A percentile compares a stretch with the other conserved stretches of the same genome.
Evolutionary conservation across 2,329 filamentous ascomycete species (phyloP).

Genomic region (Colletotrichum scovillei): DNA sequence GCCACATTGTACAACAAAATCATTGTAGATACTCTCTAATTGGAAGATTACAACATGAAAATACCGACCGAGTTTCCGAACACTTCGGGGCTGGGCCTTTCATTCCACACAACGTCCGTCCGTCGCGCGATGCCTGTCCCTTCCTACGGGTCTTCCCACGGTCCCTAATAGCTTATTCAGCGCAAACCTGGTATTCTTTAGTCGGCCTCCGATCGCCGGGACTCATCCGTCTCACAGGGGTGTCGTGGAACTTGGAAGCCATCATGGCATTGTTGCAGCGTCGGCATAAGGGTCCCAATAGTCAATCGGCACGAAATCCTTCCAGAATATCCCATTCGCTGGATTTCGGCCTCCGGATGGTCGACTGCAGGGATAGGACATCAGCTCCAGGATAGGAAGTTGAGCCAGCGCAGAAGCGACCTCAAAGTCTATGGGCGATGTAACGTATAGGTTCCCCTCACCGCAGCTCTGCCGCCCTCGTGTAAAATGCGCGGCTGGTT

Average conservation of each 20-base stretch:
- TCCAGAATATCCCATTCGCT: background rate
- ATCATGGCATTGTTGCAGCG: background rate
- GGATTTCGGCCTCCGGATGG: background rate
- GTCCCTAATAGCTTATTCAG: background rate
- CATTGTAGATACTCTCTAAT: background rate
- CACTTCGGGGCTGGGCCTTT: background rate
- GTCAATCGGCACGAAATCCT: background rate
- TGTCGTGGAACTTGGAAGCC: background rate
- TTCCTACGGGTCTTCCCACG: no score
- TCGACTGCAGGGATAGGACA: background rate
- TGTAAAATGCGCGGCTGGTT: background rate
- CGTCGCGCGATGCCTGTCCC: no score
- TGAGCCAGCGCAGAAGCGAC: background rate
- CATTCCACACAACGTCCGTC: background rate
- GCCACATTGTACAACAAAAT: constrained; percentile 9
- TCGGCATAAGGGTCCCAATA: no score
- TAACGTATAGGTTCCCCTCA: background rate
- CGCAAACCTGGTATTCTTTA: background rate
- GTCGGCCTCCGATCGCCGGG: background rate
- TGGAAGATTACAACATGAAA: background rate
- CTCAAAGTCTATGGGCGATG: background rate
- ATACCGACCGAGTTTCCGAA: background rate
- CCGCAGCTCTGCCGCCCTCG: no score
- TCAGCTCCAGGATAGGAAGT: background rate
- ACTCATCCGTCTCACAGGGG: background rate